phyloP scores from a whole-genome alignment of 2,329 filamentous ascomycete genomes.

The Helotiales sp. region DNA sequence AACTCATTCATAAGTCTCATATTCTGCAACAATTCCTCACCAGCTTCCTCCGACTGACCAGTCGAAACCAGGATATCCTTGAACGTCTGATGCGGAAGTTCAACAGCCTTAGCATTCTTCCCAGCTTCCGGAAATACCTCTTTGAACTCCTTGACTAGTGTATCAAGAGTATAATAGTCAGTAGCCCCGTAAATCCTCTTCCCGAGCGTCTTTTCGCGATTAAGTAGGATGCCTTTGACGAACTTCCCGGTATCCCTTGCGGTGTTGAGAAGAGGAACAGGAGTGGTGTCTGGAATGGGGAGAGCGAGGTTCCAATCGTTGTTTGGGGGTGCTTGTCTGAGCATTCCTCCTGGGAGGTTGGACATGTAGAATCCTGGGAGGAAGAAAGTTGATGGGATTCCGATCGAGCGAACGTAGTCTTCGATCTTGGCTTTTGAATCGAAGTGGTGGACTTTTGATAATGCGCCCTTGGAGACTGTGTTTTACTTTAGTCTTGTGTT shows the following conservation, averaged over 20 bases:
- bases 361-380: conserved; percentile 53
- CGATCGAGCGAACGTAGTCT: conserved; percentile 36
- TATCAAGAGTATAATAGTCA: conserved; percentile 41
- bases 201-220: conserved; percentile 41
- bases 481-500: not conserved
- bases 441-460: conserved; percentile 42
- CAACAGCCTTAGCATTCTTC: conserved; percentile 37
- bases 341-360: conserved; percentile 40
- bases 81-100: conserved; percentile 44
- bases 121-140: conserved; percentile 41
- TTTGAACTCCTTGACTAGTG: conserved; percentile 43
- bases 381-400: conserved; percentile 49
- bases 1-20: conserved; percentile 50
- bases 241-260: conserved; percentile 38
- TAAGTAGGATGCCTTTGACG: conserved; percentile 34
- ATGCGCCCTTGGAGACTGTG: conserved; percentile 41
- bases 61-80: conserved; percentile 36
- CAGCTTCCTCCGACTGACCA: conserved; percentile 42
- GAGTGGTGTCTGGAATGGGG: conserved; percentile 32
- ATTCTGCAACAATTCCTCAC: conserved; percentile 54
- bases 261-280: conserved; percentile 37
- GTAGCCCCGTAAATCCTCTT: conserved; percentile 45
- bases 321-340: conserved; percentile 29
- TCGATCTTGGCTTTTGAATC: conserved; percentile 41
- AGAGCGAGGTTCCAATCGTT: conserved; percentile 33